Base-by-base conservation (phyloP, 2,329 filamentous ascomycete species). In the Monilinia fructigena region DNA sequence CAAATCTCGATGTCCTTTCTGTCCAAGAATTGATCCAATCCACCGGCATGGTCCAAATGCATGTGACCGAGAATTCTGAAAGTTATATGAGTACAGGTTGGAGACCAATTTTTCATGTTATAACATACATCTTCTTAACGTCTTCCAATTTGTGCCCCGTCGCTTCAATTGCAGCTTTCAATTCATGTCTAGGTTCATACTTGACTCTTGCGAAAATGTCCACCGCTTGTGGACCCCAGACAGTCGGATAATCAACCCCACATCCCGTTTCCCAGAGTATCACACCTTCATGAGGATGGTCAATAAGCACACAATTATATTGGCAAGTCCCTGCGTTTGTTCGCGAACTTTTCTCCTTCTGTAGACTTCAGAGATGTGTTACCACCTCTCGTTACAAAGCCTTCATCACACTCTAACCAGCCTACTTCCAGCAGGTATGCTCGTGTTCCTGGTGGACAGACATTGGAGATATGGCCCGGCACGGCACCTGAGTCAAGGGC, bases 1-100 rank as follows among this genome's bases (percentile, higher is more conserved):
- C 78, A 81, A 61, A 82, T 80, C 6, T 79, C 79, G 7, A 82
- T 73, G 40, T 79, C 77, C 6, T 76, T 80, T 47, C 72, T 60
- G 50, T 75, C 74, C 3, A 77, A 50, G 55, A 82, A 82, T 63
- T 81, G 76, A 58, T 82, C 79, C 0, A 82, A 71, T 0, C 81
- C 80, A 2, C 81, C 81, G 0, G 81, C 81, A 68, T 82, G 80
- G 68, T 82, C 81, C 2, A 82, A 69, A 69, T 82, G 80, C 42
- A 83, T 72, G 65, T 82, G 81, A 3, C 81, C 79, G 23, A 82
- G 76, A 4, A 82, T 77, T 60, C 71, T 73, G 26, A 11, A 23
- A 10, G 1, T 40, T 4, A 4, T 10, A 55, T 61, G 10, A 66
- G 56, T 48, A 28, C n/a, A 45, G 31, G 10, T 55, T 40, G 45